Conservation (phyloP, 371 early-diverging fungal genomes). For the Amoeboaphelidium occidentale region DNA sequence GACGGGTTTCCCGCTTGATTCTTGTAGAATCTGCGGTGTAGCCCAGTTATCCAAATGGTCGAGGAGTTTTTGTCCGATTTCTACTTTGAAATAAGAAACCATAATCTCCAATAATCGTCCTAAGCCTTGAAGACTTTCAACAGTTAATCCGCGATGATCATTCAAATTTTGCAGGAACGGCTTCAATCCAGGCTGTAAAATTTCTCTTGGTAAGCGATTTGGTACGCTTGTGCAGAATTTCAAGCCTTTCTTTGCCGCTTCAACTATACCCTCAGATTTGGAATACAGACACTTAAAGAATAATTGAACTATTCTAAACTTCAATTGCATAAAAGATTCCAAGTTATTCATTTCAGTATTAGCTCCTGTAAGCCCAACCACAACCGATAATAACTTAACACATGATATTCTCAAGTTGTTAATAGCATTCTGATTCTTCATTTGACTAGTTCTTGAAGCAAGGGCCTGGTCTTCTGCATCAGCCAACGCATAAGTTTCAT, state of each 20-base stretch:
- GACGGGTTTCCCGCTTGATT: conserved; percentile 49
- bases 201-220: conserved; percentile 77
- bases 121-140: conserved; percentile 73
- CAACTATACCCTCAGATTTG: conserved; percentile 73
- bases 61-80: conserved; percentile 87
- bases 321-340: conserved; percentile 14
- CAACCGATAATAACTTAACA: conserved; percentile 75
- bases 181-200: conserved; percentile 81
- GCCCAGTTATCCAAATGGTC: conserved; percentile 88
- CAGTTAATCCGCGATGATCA: conserved; percentile 73
- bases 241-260: conserved; percentile 78
- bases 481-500: conserved; percentile 62
- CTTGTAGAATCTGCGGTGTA: conserved; percentile 48
- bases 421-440: conserved; percentile 50
- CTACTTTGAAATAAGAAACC: conserved; percentile 91
- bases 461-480: conserved; percentile 94
- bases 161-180: conserved; percentile 84
- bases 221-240: conserved; percentile 61
- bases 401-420: conserved; percentile 77
- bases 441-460: conserved; percentile 51
- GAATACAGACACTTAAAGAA: conserved; percentile 93
- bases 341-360: conserved; percentile 52
- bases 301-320: conserved; percentile 74
- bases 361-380: conserved; percentile 59
- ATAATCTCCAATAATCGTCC: conserved; percentile 74